Conservation (phyloP, 1,139 yeast species). For the Arxiozyma heterogenica region DNA sequence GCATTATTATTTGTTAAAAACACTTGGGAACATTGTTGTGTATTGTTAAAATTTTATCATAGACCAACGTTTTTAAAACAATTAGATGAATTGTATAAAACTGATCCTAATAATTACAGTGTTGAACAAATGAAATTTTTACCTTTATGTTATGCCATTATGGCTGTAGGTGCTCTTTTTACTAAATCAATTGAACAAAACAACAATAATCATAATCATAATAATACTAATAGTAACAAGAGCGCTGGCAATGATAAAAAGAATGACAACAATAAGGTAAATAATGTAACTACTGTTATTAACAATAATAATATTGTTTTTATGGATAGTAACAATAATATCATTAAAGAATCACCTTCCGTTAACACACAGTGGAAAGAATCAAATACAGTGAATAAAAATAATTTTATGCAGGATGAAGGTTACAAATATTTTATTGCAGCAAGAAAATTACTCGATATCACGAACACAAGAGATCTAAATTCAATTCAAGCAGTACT, state of each 20-base stretch:
- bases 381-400: conserved; percentile 30
- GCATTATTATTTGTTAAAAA: conserved; percentile 67
- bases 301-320: conserved; percentile 30
- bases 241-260: background rate
- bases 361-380: background rate
- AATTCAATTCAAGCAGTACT: conserved; percentile 67
- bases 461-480: conserved; percentile 55
- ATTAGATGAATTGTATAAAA: conserved; percentile 49
- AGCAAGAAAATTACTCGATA: conserved; percentile 73
- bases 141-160: conserved; percentile 63
- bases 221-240: conserved; percentile 9
- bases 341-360: conserved; percentile 9
- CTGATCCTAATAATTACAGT: conserved; percentile 58
- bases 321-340: conserved; percentile 13
- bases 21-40: conserved; percentile 87
- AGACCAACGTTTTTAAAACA: conserved; percentile 68
- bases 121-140: conserved; percentile 63
- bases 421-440: conserved; percentile 84
- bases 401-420: conserved; percentile 55
- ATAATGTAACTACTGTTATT: conserved; percentile 24
- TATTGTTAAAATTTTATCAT: conserved; percentile 76
- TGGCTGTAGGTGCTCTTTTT: conserved; percentile 74
- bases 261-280: background rate
- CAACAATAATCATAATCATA: conserved; percentile 33
- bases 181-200: conserved; percentile 32